Evolutionary conservation across 1,284 basidiomycete species (phyloP).

Genomic region (Coniophora puteana): DNA sequence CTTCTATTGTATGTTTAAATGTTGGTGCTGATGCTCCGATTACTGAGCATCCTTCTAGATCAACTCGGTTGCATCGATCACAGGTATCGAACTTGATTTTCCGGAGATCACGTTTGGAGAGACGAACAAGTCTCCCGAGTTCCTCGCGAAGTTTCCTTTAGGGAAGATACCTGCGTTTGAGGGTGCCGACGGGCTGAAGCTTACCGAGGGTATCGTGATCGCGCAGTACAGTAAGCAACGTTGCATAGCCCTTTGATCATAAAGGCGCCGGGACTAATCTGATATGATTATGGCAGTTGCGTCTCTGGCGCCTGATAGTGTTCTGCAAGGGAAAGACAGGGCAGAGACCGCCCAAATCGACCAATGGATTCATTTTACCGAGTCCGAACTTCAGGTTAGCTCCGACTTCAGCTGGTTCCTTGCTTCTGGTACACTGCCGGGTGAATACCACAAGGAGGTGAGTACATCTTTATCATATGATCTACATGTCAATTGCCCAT

Average conservation of each 20-base stretch:
- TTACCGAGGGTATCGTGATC: slow-evolving; percentile 51
- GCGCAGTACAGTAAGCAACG: slow-evolving; percentile 55
- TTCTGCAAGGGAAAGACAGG: slow-evolving; percentile 39
- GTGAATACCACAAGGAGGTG: too few species aligned
- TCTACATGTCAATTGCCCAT: too few species aligned
- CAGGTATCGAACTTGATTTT: neutral
- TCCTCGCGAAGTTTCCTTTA: slow-evolving; percentile 39
- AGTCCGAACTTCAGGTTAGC: slow-evolving; percentile 48
- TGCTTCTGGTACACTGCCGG: too few species aligned
- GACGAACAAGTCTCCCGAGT: slow-evolving; percentile 36
- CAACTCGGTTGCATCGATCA: neutral
- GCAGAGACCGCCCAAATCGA: slow-evolving; percentile 44
- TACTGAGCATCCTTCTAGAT: neutral
- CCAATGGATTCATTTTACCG: slow-evolving; percentile 45
- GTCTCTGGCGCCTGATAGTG: slow-evolving; percentile 42
- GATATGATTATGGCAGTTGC: slow-evolving; percentile 41
- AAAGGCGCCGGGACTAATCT: too few species aligned
- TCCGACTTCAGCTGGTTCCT: too few species aligned
- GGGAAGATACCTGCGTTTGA: slow-evolving; percentile 50
- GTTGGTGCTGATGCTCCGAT: neutral
- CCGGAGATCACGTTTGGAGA: neutral
- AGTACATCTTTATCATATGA: too few species aligned
- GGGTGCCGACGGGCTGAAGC: slow-evolving; percentile 40
- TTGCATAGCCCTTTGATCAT: too few species aligned
- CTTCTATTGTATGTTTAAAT: neutral